Conservation (phyloP, 192 early-diverging fungal species). For the Diversispora eburnea region DNA sequence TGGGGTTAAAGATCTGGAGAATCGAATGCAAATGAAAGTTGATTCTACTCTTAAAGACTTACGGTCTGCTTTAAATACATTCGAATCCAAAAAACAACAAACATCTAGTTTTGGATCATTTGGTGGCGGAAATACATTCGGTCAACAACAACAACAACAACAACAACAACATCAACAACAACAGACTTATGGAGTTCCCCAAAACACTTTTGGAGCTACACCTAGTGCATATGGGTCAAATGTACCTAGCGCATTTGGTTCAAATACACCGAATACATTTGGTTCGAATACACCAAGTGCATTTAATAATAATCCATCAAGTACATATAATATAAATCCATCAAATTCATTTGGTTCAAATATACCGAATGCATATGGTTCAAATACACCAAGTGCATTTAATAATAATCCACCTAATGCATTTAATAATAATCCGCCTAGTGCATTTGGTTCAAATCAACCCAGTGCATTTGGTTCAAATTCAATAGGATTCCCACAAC, state of each 20-base stretch:
- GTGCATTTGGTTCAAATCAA: not conserved
- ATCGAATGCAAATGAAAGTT: not conserved
- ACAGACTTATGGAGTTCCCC: not conserved
- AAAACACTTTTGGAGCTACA: not conserved
- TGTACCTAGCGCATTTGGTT: not conserved
- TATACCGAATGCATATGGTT: no score
- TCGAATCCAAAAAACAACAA: conserved; percentile 14
- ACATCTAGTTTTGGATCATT: not conserved
- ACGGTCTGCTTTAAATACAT: not conserved
- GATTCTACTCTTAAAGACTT: conserved; percentile 5
- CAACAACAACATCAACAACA: not conserved
- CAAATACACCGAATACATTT: no score
- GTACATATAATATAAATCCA: no score
- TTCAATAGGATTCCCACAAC: not conserved
- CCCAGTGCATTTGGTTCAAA: not conserved
- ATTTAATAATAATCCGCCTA: no score
- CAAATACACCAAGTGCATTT: no score
- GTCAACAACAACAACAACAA: conserved; percentile 7
- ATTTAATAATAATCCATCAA: no score
- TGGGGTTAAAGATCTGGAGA: conserved; percentile 10
- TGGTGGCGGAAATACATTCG: not conserved
- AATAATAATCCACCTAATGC: no score
- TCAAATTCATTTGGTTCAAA: no score
- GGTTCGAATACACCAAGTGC: no score
- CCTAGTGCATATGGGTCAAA: not conserved